Evolutionary conservation across 2,329 filamentous ascomycete genomes (phyloP).

Genomic region (Colletotrichum sp.): DNA sequence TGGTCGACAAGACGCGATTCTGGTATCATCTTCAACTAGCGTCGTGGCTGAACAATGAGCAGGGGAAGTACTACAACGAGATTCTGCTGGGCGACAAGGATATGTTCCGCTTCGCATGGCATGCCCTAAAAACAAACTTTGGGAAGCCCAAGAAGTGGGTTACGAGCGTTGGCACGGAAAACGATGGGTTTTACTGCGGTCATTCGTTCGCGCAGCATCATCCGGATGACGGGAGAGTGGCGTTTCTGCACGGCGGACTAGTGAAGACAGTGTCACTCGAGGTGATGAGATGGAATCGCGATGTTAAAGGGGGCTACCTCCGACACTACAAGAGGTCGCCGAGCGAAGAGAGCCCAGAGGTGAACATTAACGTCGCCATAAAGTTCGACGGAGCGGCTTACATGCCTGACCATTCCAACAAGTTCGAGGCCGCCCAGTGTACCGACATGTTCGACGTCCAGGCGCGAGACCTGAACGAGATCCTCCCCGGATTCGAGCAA

Average conservation of each 20-base stretch:
- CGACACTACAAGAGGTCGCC: slow-evolving; percentile 2
- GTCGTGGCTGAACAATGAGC: slow-evolving; percentile 12
- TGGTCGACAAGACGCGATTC: slow-evolving; percentile 10
- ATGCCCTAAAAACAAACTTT: not conserved
- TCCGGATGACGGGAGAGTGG: slow-evolving; percentile 6
- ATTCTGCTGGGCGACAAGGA: slow-evolving; percentile 10
- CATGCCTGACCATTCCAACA: not conserved
- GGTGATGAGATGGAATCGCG: slow-evolving; percentile 5
- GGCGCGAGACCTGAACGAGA: not conserved
- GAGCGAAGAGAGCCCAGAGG: not conserved
- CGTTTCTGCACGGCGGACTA: slow-evolving; percentile 4
- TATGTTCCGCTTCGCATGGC: slow-evolving; percentile 16
- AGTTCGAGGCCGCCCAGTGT: not conserved
- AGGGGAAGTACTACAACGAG: slow-evolving; percentile 4
- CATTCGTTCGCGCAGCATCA: slow-evolving; percentile 14
- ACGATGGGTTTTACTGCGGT: slow-evolving; percentile 8
- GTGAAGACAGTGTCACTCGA: slow-evolving; percentile 5
- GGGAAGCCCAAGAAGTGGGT: slow-evolving; percentile 6
- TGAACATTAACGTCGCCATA: slow-evolving; percentile 4
- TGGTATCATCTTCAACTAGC: slow-evolving; percentile 16
- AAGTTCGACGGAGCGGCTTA: slow-evolving; percentile 7
- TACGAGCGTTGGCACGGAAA: slow-evolving; percentile 5
- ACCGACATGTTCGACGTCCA: slow-evolving; percentile 6
- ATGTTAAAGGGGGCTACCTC: not conserved
- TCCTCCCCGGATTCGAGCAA: slow-evolving; percentile 7